phyloP scores from a whole-genome alignment of 192 early-diverging fungal species.

The Diversispora eburnea region DNA sequence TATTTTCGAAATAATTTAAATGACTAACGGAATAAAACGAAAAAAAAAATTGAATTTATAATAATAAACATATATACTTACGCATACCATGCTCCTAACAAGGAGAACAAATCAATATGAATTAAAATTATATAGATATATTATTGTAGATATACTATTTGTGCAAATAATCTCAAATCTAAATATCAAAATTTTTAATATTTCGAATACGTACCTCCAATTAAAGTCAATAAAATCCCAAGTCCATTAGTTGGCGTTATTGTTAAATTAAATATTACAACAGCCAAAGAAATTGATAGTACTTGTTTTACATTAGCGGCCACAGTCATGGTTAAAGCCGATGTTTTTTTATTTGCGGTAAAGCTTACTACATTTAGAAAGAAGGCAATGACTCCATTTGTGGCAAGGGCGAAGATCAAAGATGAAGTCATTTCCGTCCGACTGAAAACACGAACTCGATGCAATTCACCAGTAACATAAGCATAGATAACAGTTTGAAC shows the following conservation, averaged over 20 bases:
- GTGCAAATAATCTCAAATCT: too few species aligned
- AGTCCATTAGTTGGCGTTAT: constrained; percentile 54
- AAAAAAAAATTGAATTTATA: too few species aligned
- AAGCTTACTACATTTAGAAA: constrained; percentile 83
- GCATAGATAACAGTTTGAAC: constrained; percentile 67
- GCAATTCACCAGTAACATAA: constrained; percentile 63
- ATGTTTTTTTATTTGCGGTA: constrained; percentile 81
- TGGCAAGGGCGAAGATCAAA: constrained; percentile 52
- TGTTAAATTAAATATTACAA: constrained; percentile 56
- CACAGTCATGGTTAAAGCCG: constrained; percentile 80
- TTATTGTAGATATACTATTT: too few species aligned
- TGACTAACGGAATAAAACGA: too few species aligned
- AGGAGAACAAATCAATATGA: too few species aligned
- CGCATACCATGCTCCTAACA: too few species aligned
- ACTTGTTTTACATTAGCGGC: constrained; percentile 76
- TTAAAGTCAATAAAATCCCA: constrained; percentile 59
- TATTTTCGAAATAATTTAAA: too few species aligned
- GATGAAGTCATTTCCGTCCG: constrained; percentile 43
- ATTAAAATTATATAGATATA: too few species aligned
- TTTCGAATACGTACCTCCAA: constrained; percentile 51
- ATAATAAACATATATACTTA: too few species aligned
- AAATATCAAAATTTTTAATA: too few species aligned
- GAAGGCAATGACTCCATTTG: constrained; percentile 84
- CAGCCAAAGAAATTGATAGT: constrained; percentile 59
- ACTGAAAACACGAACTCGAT: constrained; percentile 38